Evolutionary conservation across 1,284 basidiomycete species (phyloP), one percentile per base, ranked within the genome.

Genomic region (Heterobasidion annosum): DNA sequence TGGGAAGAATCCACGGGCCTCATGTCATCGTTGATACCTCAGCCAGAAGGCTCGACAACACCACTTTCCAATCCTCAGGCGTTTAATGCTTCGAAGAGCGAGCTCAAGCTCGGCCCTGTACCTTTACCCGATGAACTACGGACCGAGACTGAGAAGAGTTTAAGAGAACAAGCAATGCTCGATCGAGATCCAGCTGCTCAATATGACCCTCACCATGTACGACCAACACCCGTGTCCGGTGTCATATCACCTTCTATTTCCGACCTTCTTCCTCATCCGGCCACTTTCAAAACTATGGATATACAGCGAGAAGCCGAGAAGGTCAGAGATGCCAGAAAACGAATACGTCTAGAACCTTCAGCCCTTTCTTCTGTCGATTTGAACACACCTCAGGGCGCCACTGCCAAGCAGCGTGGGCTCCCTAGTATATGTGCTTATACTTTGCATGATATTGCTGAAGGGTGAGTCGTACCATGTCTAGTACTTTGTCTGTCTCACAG

Each of bases 371-470:
- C 73, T 57, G 67, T 79, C 13, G 83, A 85, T 64, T 62, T 67
- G 42, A 77, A 73, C 60, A 81, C 80, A n/a, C 67, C 81, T 43
- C 85, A 86, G 67, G 81, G 75, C 4, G 73, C 70, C 47, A 67
- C 77, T 34, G 68, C 77, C 10, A 71, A 81, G 57, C 75, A 83
- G 2, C 78, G 81, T 34, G 85, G 82, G 42, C 69, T 95, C 54
- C 94, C 95, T 1, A 96, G 93, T 63, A 85, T 97, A 50, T 95
- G 94, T 60, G 85, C 91, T 2, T 97, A 96, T 67, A 97, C 94
- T 1, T 67, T 98, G 34, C 92, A 96, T 66, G 93, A 98, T 64
- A 84, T 89, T 6, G 84, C 86, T 37, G 93, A 97, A 73, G 89
- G 90, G 92, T 95, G 33, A 34, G 48, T 50, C 25, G 66, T 63